These are phyloP conservation scores for Acidiella bohemica DNA, from an alignment of 495 filamentous ascomycete species.

Conservation along the genomic window DNA sequence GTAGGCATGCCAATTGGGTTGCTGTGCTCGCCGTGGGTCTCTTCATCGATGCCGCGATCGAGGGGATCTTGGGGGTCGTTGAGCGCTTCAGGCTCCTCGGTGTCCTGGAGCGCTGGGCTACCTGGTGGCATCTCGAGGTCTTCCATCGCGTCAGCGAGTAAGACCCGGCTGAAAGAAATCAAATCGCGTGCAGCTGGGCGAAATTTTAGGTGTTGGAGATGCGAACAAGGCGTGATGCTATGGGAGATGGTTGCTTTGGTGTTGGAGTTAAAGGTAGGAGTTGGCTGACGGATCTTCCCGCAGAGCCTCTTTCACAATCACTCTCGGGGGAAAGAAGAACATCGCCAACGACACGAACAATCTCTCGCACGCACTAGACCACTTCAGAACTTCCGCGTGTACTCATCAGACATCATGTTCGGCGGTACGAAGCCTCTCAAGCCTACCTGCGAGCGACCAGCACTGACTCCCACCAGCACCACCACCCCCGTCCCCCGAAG, in stretches of 20 bases:
- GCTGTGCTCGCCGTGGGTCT: constrained; percentile 29
- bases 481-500: constrained; percentile 17
- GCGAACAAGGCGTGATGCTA: too few species aligned
- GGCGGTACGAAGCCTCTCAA: constrained; percentile 13
- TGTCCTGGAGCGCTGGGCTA: constrained; percentile 9
- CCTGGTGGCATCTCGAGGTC: constrained; percentile 18
- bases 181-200: neutral
- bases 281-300: neutral
- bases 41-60: constrained; percentile 32
- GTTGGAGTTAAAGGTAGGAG: neutral
- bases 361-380: neutral
- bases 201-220: neutral
- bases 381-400: neutral
- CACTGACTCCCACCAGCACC: constrained; percentile 14
- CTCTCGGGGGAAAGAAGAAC: neutral
- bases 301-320: neutral
- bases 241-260: too few species aligned
- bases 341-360: neutral
- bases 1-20: constrained; percentile 29
- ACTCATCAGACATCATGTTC: constrained; percentile 16
- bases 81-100: constrained; percentile 28
- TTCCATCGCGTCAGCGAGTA: constrained; percentile 16
- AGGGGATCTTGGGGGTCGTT: constrained; percentile 33
- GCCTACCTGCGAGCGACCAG: neutral
- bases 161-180: neutral